Base-by-base conservation (phyloP, 192 early-diverging fungal species). In the Coemansia sp. region DNA sequence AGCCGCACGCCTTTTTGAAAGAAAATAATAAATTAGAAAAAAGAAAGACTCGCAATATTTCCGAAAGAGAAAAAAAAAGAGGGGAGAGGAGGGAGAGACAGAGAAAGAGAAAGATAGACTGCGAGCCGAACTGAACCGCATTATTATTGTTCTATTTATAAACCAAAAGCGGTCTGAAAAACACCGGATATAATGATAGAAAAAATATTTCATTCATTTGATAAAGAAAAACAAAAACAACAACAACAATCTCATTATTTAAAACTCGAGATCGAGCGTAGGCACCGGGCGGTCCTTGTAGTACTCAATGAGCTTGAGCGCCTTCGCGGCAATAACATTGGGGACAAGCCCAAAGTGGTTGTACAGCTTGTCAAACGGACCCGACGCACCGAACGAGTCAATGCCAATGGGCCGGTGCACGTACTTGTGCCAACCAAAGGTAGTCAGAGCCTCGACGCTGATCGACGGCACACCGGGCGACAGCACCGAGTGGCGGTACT, bases 401-500 rank as follows among this genome's bases (percentile, higher is more conserved):
- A 99, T 92, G 63, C 95, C 95, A 68, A 96, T 83, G 17, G 90
- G 87, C 29, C 85, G 87, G 83, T 98, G 96, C 14, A 94, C 90
- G 75, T 93, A 98, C 75, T 92, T 93, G 72, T 83, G 77, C 95
- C 97, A 99, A n/a, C 93, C 91, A 78, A 92, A 91, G 50, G 93
- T 94, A 41, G 85, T 62, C 77, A 94, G 76, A 2, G 93, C 95
- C 84, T 99, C 97, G 41, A 97, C 89, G 71, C 89, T 92, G 56
- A 97, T 81, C n/a, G 90, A 83, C 1, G 95, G 95, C 40, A 96
- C 76, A 11, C 92, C 92, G 19, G 85, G 81, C 1, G 87, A 83
- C 59, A 99, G 85, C n/a, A 99, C 95, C 9, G 78, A 76, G 34
- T 89, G 83, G 68, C 88, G 85, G 86, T 99, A 99, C 31, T 86